Evolutionary conservation across 495 filamentous ascomycete genomes (phyloP).

Genomic region (Neurospora sp.): DNA sequence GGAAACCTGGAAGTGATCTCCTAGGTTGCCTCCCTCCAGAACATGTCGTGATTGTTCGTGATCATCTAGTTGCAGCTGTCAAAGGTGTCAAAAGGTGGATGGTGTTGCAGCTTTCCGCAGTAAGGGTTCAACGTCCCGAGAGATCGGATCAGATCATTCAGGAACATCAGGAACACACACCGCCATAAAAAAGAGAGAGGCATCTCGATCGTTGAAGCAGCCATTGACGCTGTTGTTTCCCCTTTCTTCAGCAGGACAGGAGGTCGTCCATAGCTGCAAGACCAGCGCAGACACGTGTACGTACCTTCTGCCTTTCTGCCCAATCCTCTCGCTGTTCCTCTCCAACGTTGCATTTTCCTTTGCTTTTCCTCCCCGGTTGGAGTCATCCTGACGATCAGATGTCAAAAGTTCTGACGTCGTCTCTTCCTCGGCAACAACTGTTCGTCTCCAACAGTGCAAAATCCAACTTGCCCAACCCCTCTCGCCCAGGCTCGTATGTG

Average conservation of each 20-base stretch:
- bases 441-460: background rate
- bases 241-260: background rate
- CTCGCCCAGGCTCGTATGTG: background rate
- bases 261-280: background rate
- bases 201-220: background rate
- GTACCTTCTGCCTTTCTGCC: background rate
- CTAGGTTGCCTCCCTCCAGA: background rate
- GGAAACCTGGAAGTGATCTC: background rate
- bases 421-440: background rate
- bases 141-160: background rate
- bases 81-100: background rate
- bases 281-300: background rate
- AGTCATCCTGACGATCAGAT: background rate
- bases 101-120: background rate
- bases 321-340: background rate
- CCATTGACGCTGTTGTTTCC: background rate
- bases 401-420: background rate
- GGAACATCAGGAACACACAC: background rate
- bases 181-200: background rate
- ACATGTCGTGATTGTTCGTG: background rate
- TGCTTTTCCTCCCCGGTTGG: background rate
- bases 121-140: background rate
- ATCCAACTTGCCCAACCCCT: background rate
- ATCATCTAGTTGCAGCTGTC: background rate
- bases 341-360: background rate